Conservation (phyloP, 148 eudicot species). For the Oxyria digyna region DNA sequence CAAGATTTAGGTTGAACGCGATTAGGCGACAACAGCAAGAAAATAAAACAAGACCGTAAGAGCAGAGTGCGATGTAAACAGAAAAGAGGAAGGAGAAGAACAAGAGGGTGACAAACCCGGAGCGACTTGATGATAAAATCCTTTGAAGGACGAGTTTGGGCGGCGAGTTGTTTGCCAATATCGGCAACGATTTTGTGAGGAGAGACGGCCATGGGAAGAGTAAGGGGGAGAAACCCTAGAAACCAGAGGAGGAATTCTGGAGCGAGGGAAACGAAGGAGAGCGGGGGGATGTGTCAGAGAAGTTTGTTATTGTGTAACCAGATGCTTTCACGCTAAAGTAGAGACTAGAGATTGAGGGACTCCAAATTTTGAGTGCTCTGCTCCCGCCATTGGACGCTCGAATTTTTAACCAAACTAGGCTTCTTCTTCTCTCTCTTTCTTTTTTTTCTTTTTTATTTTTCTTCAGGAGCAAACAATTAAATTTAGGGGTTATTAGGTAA, state of each 20-base stretch:
- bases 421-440: too few species aligned
- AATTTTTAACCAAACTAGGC: too few species aligned
- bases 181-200: conserved; percentile 31
- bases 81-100: background rate
- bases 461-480: too few species aligned
- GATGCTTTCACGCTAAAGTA: background rate
- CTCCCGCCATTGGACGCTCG: conserved; percentile 10
- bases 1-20: background rate
- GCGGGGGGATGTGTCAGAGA: background rate
- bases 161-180: conserved; percentile 52
- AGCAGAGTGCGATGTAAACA: background rate
- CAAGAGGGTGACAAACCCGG: conserved; percentile 20
- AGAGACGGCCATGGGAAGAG: conserved; percentile 14
- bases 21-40: background rate
- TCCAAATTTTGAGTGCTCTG: background rate
- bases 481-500: too few species aligned
- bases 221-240: background rate
- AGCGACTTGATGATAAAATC: conserved; percentile 54
- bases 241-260: background rate
- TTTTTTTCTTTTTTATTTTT: too few species aligned
- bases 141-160: conserved; percentile 46
- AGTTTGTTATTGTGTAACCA: background rate
- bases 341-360: conserved; percentile 7
- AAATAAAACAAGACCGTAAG: background rate
- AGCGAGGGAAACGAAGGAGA: background rate